These are phyloP conservation scores for Pythium sukuiense DNA, from an alignment of 352 stramenopile genomes.

Conservation along the genomic window DNA sequence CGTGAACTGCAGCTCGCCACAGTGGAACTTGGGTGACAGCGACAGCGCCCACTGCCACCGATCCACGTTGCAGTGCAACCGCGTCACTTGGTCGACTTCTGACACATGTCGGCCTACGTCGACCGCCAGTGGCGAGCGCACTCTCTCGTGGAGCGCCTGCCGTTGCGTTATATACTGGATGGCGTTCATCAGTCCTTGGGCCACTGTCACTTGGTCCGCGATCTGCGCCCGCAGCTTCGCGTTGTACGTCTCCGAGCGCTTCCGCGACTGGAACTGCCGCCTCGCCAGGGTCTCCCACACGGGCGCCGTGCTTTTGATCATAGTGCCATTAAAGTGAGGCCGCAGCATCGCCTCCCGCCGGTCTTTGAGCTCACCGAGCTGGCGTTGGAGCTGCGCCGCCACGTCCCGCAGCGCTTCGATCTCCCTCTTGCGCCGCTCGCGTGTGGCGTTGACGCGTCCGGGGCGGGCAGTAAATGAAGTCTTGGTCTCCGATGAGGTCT, in stretches of 20 bases:
- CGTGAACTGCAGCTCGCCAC: slow-evolving; percentile 1
- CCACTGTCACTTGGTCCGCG: background rate
- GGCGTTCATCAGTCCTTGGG: slow-evolving; percentile 8
- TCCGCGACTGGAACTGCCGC: slow-evolving; percentile 16
- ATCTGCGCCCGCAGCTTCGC: slow-evolving; percentile 9
- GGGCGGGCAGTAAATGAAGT: background rate
- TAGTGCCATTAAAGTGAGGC: background rate
- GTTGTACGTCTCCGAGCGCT: slow-evolving; percentile 4
- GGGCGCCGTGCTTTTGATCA: slow-evolving; percentile 14
- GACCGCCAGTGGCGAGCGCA: background rate
- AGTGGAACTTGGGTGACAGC: background rate
- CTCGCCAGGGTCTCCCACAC: slow-evolving; percentile 24
- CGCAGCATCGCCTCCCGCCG: slow-evolving; percentile 7
- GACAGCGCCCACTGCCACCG: background rate
- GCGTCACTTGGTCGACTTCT: background rate
- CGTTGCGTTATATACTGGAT: slow-evolving; percentile 8
- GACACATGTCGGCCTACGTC: background rate
- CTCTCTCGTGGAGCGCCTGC: background rate
- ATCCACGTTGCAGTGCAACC: background rate
- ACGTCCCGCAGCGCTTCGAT: slow-evolving; percentile 15
- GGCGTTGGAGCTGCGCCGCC: background rate
- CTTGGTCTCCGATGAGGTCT: background rate
- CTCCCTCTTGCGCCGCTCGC: slow-evolving; percentile 24
- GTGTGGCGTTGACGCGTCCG: slow-evolving; percentile 17
- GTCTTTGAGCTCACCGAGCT: slow-evolving; percentile 3